Conservation (phyloP, 2,329 filamentous ascomycete genomes). For the Chrysoporthe deuterocubensis region DNA sequence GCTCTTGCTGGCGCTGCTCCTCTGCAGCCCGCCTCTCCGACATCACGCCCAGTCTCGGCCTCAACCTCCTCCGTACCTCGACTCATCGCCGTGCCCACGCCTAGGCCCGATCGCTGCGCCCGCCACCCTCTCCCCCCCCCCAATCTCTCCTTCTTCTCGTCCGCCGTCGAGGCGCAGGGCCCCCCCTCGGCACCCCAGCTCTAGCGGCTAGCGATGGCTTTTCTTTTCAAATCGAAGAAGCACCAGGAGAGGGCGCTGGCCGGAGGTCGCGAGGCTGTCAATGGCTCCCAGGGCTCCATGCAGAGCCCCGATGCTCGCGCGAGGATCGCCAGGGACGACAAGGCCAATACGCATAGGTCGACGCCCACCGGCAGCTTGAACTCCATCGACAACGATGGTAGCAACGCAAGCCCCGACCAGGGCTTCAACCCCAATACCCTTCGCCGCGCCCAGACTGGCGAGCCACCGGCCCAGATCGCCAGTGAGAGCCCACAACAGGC, state of each 20-base stretch:
- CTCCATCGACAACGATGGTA: constrained; percentile 65
- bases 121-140: background rate
- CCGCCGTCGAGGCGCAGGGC: constrained; percentile 23
- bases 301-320: constrained; percentile 53
- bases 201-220: constrained; percentile 65
- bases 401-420: constrained; percentile 67
- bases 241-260: constrained; percentile 65
- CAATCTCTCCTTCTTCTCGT: background rate
- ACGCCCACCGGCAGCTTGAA: constrained; percentile 80
- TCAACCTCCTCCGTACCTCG: constrained; percentile 6
- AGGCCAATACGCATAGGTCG: constrained; percentile 59
- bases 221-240: constrained; percentile 84
- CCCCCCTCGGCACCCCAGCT: constrained; percentile 45
- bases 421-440: constrained; percentile 51
- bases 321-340: constrained; percentile 59
- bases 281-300: constrained; percentile 52
- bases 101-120: background rate
- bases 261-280: constrained; percentile 55
- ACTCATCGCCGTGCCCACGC: constrained; percentile 1
- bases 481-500: constrained; percentile 42
- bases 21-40: constrained; percentile 4
- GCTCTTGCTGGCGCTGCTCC: background rate
- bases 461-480: constrained; percentile 55
- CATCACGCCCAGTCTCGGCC: constrained; percentile 4
- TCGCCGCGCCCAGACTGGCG: constrained; percentile 41